Evolutionary conservation across 2,329 filamentous ascomycete species (phyloP), one percentile per base, ranked within the genome.

Genomic region (Penicillium freii): DNA sequence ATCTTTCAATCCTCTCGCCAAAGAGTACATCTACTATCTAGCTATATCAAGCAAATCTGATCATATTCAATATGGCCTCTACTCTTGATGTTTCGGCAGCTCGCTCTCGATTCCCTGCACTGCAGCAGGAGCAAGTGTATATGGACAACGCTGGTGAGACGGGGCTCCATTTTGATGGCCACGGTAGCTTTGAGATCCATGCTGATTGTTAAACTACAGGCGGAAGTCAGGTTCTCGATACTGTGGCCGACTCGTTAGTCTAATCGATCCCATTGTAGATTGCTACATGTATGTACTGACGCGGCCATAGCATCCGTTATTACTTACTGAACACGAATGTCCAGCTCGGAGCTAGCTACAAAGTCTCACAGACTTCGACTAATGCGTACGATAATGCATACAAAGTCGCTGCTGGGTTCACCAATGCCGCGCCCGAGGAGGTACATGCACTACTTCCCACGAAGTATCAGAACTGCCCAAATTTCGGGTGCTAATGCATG

Each of bases 281-380:
- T 25, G 29, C n/a, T n/a, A 23, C 11, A 6, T 36, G 15, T 21
- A 29, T 19, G 3, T 36, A 11, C 27, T 40, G 23, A 58, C 29
- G 34, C 23, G 3, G 7, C 21, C 10, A 23, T 21, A 86, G 86
- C 1, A 85, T 92, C 54, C 78, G 78, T 1, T 78, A 85, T 25
- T 92, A 92, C 65, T 80, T 92, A 9, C 77, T 81, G 38, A 81
- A 80, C 29, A 87, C 80, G 60, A 92, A 92, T 63, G 89, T 92
- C 42, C 90, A 93, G 70, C 81, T 92, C 0, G 89, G 89, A 21
- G 88, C 87, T 3, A 85, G 83, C 0, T 92, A 93, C 69, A 76
- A 78, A 5, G 79, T 84, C 1, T 83, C 85, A 10, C 76, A 82
- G 61, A 74, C 78, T 40, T 86, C 88, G 0, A 89, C 84, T 1